A percentile compares a stretch with the other conserved stretches of the same genome.
These are phyloP conservation scores for Corynascus novoguineensis DNA, from an alignment of 495 filamentous ascomycete genomes.

Conservation along the genomic window DNA sequence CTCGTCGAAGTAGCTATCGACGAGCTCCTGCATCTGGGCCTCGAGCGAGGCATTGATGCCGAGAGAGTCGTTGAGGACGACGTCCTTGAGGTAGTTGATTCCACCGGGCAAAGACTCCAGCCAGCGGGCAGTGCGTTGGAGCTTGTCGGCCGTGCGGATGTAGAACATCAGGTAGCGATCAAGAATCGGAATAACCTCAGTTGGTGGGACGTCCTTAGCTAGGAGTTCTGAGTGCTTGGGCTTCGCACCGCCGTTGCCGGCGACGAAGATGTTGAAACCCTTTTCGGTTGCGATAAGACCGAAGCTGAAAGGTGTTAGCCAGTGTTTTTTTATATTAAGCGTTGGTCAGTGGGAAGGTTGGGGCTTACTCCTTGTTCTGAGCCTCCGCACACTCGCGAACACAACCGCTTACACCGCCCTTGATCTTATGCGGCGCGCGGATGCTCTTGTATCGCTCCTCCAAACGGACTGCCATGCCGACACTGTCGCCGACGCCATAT, in stretches of 20 bases:
- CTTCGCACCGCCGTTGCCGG: conserved; percentile 86
- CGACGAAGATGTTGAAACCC: conserved; percentile 93
- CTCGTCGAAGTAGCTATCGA: conserved; percentile 89
- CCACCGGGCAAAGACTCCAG: conserved; percentile 83
- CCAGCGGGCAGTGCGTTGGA: conserved; percentile 92
- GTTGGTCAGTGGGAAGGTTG: conserved; percentile 2
- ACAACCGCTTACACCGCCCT: conserved; percentile 87
- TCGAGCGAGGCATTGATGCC: conserved; percentile 85
- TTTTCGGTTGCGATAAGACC: conserved; percentile 93
- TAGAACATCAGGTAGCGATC: conserved; percentile 96
- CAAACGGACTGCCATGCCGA: conserved; percentile 90
- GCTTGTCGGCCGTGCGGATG: conserved; percentile 91
- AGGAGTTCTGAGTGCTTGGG: conserved; percentile 83
- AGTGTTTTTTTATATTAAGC: not conserved
- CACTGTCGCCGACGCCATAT: conserved; percentile 89
- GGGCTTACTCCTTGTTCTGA: conserved; percentile 81
- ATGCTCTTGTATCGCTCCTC: conserved; percentile 96
- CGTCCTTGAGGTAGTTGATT: conserved; percentile 75
- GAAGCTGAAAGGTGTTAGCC: conserved; percentile 50
- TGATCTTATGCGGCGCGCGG: conserved; percentile 87
- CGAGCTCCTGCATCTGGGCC: conserved; percentile 81
- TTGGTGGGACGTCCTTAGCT: conserved; percentile 81
- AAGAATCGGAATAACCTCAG: conserved; percentile 78
- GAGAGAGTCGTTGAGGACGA: conserved; percentile 83
- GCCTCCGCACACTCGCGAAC: conserved; percentile 94